A percentile compares a stretch with the other conserved stretches of the same genome.
Conservation (phyloP, 495 filamentous ascomycete genomes). For the Talaromyces ruber region DNA sequence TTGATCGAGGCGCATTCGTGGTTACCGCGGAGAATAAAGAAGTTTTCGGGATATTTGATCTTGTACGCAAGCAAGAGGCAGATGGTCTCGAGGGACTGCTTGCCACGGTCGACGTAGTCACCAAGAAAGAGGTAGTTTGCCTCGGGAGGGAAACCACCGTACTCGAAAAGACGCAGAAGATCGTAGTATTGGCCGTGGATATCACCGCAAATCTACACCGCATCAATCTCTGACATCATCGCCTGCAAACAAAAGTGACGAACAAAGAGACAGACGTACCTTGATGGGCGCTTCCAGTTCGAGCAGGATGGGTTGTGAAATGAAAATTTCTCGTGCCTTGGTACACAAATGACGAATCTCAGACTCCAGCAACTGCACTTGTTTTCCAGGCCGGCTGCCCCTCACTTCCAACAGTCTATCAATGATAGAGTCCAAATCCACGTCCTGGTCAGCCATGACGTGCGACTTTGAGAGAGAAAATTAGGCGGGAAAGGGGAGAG, state of each 20-base stretch:
- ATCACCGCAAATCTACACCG: constrained; percentile 86
- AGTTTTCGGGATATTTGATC: constrained; percentile 99
- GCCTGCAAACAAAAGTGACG: not conserved
- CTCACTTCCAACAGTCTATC: constrained; percentile 95
- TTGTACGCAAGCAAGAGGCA: constrained; percentile 97
- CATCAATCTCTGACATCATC: not conserved
- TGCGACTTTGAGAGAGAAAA: constrained; percentile 20
- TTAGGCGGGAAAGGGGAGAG: constrained; percentile 16
- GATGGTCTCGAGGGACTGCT: constrained; percentile 99
- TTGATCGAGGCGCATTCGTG: constrained; percentile 99
- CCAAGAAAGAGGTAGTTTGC: constrained; percentile 99
- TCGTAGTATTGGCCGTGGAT: constrained; percentile 99
- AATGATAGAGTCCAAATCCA: constrained; percentile 99
- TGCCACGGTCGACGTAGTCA: constrained; percentile 97
- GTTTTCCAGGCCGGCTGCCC: constrained; percentile 95
- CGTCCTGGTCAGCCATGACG: constrained; percentile 89
- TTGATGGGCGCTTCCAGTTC: constrained; percentile 98
- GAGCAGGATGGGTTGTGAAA: constrained; percentile 95
- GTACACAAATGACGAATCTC: constrained; percentile 98
- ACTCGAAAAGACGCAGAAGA: constrained; percentile 93
- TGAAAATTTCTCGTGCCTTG: constrained; percentile 98
- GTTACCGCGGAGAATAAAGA: constrained; percentile 97
- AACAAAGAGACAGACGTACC: constrained; percentile 60
- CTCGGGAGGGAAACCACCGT: constrained; percentile 96
- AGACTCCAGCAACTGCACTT: constrained; percentile 92